Evolutionary conservation across 129 eudicot species (phyloP).

Genomic region (Ambrosia artemisiifolia): DNA sequence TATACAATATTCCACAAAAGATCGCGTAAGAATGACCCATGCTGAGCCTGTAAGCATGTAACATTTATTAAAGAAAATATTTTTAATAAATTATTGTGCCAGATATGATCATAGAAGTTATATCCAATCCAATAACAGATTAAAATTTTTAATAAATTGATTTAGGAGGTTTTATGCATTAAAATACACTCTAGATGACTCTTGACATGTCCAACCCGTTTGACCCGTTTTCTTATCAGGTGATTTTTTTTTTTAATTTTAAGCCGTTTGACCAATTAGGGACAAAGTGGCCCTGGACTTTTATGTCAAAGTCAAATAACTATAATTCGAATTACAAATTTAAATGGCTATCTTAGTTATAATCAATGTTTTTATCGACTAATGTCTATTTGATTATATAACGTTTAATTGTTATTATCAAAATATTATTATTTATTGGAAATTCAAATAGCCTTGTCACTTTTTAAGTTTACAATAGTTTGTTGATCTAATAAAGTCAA

Average conservation of each 20-base stretch:
- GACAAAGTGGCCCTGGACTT: neutral
- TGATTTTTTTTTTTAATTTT: neutral
- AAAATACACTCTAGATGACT: neutral
- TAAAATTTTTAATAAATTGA: neutral
- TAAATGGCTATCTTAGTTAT: neutral
- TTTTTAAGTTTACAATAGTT: neutral
- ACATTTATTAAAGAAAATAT: neutral
- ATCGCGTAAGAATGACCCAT: constrained; percentile 85
- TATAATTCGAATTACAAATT: neutral
- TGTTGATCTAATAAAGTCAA: neutral
- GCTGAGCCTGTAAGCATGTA: constrained; percentile 69
- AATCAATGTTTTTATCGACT: neutral
- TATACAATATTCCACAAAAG: constrained; percentile 91
- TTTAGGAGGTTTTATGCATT: neutral
- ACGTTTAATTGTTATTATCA: neutral
- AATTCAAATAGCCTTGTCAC: neutral
- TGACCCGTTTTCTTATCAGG: neutral
- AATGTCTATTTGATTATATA: neutral
- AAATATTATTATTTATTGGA: neutral
- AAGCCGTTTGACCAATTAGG: neutral
- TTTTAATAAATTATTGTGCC: neutral
- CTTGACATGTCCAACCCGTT: neutral
- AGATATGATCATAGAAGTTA: neutral
- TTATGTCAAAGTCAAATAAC: constrained; percentile 2
- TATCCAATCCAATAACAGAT: neutral